Base-by-base conservation (phyloP, 2,329 filamentous ascomycete species). In the Cordyceps javanica region DNA sequence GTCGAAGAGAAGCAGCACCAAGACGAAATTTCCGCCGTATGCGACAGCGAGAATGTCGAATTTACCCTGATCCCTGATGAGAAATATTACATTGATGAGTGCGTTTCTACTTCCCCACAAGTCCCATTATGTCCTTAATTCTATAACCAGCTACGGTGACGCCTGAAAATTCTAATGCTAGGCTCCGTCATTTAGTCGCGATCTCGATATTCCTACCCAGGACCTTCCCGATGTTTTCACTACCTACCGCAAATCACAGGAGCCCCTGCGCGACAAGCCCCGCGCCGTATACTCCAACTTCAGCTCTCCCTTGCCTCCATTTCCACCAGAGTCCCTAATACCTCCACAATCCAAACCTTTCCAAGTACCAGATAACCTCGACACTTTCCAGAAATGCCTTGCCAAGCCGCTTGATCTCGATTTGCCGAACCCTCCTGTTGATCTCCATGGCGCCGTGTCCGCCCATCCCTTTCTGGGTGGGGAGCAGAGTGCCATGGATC, bases 41-140 rank as follows among this genome's bases (percentile, higher is more conserved):
- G 87, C 57, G 70, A 78, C 23, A 68, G 77, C 13, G 71, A 77
- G 3, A 76, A 75, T 0, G 74, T 85, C 4, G 77, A 83, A 1
- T 89, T 90, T 68, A 81, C 82, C 67, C 59, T 85, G 1, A 91
- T 85, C 82, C 70, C 72, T 0, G 89, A 93, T 64, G 89, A 91
- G 69, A 93, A 92, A 68, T 92, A 89, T 63, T 86, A 86, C 60
- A 77, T 92, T 52, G 86, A 92, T 65, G 88, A 92, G 89, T 92
- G 74, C 72, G 87, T 81, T 25, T 14, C 8, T 34, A 6, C 14
- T n/a, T 14, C 23, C 1, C 4, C 3, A 14, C 0, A 5, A n/a
- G n/a, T n/a, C n/a, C n/a, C n/a, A n/a, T n/a, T n/a, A 49, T 28
- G 10, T 14, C 26, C 8, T 14, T n/a, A n/a, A n/a, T n/a, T 9